Conservation (phyloP, 2,329 filamentous ascomycete species). For the Dactylellina parvicollis region DNA sequence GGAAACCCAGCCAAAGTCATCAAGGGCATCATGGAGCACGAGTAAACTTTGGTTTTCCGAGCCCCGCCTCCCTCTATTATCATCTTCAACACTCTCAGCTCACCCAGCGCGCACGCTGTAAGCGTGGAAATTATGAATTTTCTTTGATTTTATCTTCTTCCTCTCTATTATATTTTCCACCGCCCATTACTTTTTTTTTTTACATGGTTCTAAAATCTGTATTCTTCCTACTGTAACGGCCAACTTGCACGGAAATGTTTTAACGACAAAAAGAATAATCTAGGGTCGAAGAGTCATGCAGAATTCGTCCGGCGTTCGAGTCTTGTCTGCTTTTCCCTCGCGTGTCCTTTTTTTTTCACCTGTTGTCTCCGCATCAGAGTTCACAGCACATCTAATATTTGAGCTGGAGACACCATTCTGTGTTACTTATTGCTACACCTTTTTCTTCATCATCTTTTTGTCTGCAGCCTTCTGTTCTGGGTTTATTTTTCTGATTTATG, state of each 20-base stretch:
- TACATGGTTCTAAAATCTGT: constrained; percentile 46
- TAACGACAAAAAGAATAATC: constrained; percentile 55
- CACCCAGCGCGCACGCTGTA: constrained; percentile 1
- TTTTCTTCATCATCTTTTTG: constrained; percentile 10
- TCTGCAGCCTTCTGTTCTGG: constrained; percentile 5
- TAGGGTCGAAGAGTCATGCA: constrained; percentile 53
- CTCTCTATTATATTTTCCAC: constrained; percentile 2
- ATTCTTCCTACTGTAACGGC: constrained; percentile 53
- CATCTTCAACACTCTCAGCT: constrained; percentile 1
- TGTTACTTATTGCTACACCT: constrained; percentile 1
- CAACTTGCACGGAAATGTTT: constrained; percentile 53
- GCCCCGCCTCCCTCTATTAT: not conserved
- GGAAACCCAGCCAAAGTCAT: constrained; percentile 64
- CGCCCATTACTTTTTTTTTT: constrained; percentile 8
- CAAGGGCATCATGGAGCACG: constrained; percentile 56
- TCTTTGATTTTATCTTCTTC: constrained; percentile 1
- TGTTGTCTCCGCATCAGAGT: constrained; percentile 19
- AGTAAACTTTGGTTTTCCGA: constrained; percentile 2
- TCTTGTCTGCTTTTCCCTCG: constrained; percentile 8
- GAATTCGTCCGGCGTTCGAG: constrained; percentile 52
- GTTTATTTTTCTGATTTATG: constrained; percentile 38
- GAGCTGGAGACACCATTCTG: constrained; percentile 24
- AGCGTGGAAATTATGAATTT: constrained; percentile 20
- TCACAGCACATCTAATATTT: constrained; percentile 33
- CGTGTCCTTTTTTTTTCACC: not conserved